A percentile compares a stretch with the other conserved stretches of the same genome.
Conservation (phyloP, 2,329 filamentous ascomycete species). For the Verticillium alfalfae region DNA sequence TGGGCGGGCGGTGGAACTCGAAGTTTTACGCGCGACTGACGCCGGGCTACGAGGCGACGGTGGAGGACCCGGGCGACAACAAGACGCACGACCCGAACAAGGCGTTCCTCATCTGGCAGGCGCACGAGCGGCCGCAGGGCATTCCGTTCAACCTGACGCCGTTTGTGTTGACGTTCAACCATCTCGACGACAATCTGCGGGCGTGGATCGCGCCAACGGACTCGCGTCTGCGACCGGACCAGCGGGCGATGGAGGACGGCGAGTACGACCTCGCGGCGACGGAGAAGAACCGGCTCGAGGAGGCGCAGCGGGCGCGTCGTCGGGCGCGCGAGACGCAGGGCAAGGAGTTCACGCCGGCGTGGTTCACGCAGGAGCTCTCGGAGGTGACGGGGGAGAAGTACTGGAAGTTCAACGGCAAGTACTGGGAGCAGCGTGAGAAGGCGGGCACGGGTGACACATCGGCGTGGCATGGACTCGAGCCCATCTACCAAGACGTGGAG, state of each 20-base stretch:
- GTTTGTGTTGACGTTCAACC: constrained; percentile 92
- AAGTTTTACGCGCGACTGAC: constrained; percentile 92
- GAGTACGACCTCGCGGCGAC: constrained; percentile 87
- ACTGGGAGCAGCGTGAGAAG: constrained; percentile 72
- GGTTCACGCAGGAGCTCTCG: constrained; percentile 73
- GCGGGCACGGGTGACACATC: constrained; percentile 54
- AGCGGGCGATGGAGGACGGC: constrained; percentile 98
- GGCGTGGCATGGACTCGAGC: constrained; percentile 69
- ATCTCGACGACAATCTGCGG: constrained; percentile 74
- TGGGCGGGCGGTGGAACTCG: constrained; percentile 95
- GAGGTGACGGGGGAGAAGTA: constrained; percentile 80
- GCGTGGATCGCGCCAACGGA: constrained; percentile 85
- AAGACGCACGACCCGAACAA: constrained; percentile 61
- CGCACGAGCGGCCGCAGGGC: constrained; percentile 69
- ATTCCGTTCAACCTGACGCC: constrained; percentile 97
- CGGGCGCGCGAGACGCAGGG: constrained; percentile 69
- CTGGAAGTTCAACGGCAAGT: constrained; percentile 84
- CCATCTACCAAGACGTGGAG: constrained; percentile 53
- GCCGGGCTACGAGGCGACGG: constrained; percentile 76
- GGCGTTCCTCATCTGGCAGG: constrained; percentile 91
- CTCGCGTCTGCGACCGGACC: constrained; percentile 86
- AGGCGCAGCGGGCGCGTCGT: constrained; percentile 77
- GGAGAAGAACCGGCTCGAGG: constrained; percentile 92
- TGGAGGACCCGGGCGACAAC: constrained; percentile 51
- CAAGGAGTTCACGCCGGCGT: constrained; percentile 76